A percentile compares a stretch with the other conserved stretches of the same genome.
Conservation (phyloP, 148 eudicot genomes). For the Nepenthes gracilis region DNA sequence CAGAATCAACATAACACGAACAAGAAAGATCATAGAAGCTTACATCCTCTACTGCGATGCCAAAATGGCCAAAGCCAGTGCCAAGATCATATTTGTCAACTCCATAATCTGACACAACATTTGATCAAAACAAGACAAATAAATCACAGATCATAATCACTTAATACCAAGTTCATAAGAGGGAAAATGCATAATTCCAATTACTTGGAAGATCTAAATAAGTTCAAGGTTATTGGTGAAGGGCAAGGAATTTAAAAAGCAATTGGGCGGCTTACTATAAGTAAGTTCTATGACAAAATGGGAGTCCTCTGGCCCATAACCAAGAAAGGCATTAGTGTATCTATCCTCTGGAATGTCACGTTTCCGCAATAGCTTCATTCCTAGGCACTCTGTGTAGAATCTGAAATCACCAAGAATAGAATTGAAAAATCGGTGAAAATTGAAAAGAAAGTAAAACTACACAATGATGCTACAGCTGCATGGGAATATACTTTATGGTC, state of each 20-base stretch:
- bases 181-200: too few species aligned
- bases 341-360: constrained; percentile 36
- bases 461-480: not conserved
- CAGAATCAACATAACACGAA: too few species aligned
- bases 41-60: constrained; percentile 46
- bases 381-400: constrained; percentile 38
- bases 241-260: not conserved
- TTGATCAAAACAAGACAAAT: constrained; percentile 1
- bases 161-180: not conserved
- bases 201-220: not conserved
- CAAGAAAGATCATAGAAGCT: constrained; percentile 7
- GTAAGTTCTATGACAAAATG: constrained; percentile 31
- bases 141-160: not conserved
- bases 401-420: constrained; percentile 12
- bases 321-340: constrained; percentile 39
- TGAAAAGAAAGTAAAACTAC: not conserved
- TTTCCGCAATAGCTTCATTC: constrained; percentile 31
- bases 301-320: constrained; percentile 39
- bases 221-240: not conserved
- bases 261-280: constrained; percentile 17
- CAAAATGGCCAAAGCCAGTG: constrained; percentile 43
- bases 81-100: constrained; percentile 42
- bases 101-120: constrained; percentile 28
- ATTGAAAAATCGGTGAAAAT: not conserved
- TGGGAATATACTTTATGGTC: constrained; percentile 17